These are phyloP conservation scores for Phialemoniopsis sp. DNA, from an alignment of 2,329 filamentous ascomycete species.

Conservation along the genomic window DNA sequence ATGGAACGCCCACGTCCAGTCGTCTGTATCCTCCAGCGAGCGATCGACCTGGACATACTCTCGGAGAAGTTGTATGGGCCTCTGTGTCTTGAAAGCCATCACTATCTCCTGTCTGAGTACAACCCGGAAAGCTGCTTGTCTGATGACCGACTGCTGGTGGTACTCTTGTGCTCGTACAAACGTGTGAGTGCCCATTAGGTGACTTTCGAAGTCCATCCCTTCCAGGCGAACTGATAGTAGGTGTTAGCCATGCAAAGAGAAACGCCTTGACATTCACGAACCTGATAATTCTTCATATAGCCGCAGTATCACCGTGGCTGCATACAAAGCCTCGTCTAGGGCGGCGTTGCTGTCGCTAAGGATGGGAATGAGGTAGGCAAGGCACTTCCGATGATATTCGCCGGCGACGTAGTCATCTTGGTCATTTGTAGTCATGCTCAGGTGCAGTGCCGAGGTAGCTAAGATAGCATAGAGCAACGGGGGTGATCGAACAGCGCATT, in stretches of 20 bases:
- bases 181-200: slow-evolving; percentile 5
- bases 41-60: slow-evolving; percentile 4
- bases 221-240: neutral
- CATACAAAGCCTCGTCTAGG: slow-evolving; percentile 3
- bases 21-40: neutral
- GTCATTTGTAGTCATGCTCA: neutral
- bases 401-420: neutral
- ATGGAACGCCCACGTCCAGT: slow-evolving; percentile 2
- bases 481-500: slow-evolving; percentile 2
- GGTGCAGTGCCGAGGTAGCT: slow-evolving; percentile 2
- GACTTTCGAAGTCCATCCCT: slow-evolving; percentile 2
- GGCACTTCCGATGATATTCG: slow-evolving; percentile 3
- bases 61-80: slow-evolving; percentile 3
- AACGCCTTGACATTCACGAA: neutral
- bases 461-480: slow-evolving; percentile 3
- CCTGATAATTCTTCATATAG: slow-evolving; percentile 4
- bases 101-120: slow-evolving; percentile 3
- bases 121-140: slow-evolving; percentile 4
- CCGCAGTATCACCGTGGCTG: slow-evolving; percentile 4
- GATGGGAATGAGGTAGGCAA: slow-evolving; percentile 2
- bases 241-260: neutral
- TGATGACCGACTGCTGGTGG: slow-evolving; percentile 2
- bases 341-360: slow-evolving; percentile 2
- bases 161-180: slow-evolving; percentile 6
- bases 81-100: slow-evolving; percentile 2